Base-by-base conservation (phyloP, 164 flowering plant genomes). In the Paratinospora sagittata region DNA sequence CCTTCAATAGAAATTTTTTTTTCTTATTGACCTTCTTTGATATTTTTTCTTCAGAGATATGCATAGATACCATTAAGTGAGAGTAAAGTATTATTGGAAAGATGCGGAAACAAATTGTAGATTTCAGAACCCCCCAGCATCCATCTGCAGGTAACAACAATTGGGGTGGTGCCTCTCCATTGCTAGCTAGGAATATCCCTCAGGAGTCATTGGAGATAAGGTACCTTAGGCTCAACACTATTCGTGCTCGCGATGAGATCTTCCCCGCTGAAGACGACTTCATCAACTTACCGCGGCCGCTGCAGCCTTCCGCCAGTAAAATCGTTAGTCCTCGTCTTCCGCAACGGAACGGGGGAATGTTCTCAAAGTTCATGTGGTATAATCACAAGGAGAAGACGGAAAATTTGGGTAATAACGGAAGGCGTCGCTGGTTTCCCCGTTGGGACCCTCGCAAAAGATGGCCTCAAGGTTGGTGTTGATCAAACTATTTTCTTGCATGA, bases 401-500 rank as follows among this genome's bases (percentile, higher is more conserved):
- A 81, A 84, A 13, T 60, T 52, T 43, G 27, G 49, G 4, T 45
- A 39, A 72, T 24, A 72, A 68, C 39, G 82, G 75, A 23, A 75
- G 45, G 72, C 74, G 68, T 27, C 21, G 77, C 27, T 82, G 85
- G 85, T 72, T 87, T 8, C 85, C 81, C 0, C 80, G 63, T 63
- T 79, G 72, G 84, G 84, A 86, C 66, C 77, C 75, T 55, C 72
- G 75, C 7, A 81, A 74, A 12, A 79, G 84, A 73, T 89, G 93
- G 93, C 89, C 93, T 69, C 80, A 85, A 70, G 91, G 90, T 58
- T 89, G 91, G 90, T 82, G 84, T n/a, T 83, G 78, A 80, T 67
- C 9, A 47, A 47, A 30, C 34, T 30, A 30, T 30, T 30, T 4
- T 30, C 3, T 30, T 30, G 34, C 34, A 30, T 30, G 34, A 30